These are phyloP conservation scores for Brachypodium distachyon DNA, from an alignment of 202 grass and related monocot species.

Conservation along the genomic window DNA sequence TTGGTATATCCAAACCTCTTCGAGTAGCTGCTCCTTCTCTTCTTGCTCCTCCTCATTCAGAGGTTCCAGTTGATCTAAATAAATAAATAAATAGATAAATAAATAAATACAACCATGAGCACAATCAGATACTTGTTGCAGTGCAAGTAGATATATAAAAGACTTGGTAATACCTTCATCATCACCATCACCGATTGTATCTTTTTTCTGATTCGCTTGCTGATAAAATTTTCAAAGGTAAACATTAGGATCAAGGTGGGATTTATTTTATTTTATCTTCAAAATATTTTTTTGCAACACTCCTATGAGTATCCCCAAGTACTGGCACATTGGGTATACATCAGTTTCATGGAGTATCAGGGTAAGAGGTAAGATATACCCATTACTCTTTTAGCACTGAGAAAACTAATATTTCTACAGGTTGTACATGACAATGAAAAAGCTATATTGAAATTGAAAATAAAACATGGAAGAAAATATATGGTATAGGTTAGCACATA, in stretches of 20 bases:
- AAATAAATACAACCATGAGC: neutral
- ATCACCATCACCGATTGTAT: slow-evolving; percentile 83
- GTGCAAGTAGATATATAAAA: slow-evolving; percentile 7
- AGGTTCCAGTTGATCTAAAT: slow-evolving; percentile 71
- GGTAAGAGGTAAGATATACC: neutral
- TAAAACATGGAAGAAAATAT: neutral
- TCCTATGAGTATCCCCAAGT: neutral
- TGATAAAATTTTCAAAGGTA: slow-evolving; percentile 22
- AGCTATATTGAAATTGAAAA: neutral
- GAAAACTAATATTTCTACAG: neutral
- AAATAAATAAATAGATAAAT: too few species aligned
- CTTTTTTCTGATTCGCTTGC: slow-evolving; percentile 91
- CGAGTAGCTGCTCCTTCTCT: slow-evolving; percentile 85
- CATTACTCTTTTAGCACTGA: neutral
- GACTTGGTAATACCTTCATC: slow-evolving; percentile 63
- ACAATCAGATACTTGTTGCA: slow-evolving; percentile 2
- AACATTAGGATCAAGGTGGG: slow-evolving; percentile 6
- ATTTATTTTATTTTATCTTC: neutral
- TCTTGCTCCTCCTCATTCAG: slow-evolving; percentile 82
- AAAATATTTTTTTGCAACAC: neutral
- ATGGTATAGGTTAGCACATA: neutral
- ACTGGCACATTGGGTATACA: neutral
- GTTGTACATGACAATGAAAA: neutral
- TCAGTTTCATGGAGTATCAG: neutral
- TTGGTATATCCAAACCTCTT: slow-evolving; percentile 51